Evolutionary conservation across 139 green algal species (phyloP).

Genomic region (Haematococcus sp.): DNA sequence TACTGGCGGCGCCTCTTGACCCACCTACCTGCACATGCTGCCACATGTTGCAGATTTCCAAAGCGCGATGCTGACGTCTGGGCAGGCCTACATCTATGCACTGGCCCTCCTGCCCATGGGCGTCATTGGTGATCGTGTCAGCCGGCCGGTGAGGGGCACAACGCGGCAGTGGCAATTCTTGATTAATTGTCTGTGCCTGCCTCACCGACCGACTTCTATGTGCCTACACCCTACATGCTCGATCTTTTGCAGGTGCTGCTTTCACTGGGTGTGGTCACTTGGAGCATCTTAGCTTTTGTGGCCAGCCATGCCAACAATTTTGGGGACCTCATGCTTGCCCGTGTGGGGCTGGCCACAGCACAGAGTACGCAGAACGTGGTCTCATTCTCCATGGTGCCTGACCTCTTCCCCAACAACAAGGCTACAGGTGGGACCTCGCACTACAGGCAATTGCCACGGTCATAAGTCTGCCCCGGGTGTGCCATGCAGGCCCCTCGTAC

Average conservation of each 20-base stretch:
- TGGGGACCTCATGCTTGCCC: background rate
- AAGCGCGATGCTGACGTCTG: constrained; percentile 45
- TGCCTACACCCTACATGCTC: too few species aligned
- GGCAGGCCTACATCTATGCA: constrained; percentile 74
- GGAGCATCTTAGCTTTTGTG: background rate
- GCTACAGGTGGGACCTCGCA: constrained; percentile 56
- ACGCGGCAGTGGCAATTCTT: too few species aligned
- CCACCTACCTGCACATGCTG: too few species aligned
- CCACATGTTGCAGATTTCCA: constrained; percentile 43
- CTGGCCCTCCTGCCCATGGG: constrained; percentile 78
- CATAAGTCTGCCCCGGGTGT: too few species aligned
- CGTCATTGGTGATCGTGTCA: constrained; percentile 70
- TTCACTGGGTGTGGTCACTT: background rate
- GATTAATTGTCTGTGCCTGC: too few species aligned
- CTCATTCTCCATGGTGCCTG: constrained; percentile 76
- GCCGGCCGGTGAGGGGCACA: constrained; percentile 42
- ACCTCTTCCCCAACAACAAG: constrained; percentile 82
- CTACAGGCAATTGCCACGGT: too few species aligned
- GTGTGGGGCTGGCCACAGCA: constrained; percentile 4
- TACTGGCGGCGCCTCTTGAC: too few species aligned
- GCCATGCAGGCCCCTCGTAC: too few species aligned
- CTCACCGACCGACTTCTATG: too few species aligned
- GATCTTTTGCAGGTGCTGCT: too few species aligned
- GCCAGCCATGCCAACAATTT: constrained; percentile 5
- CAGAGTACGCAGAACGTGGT: constrained; percentile 72